Evolutionary conservation across 164 flowering plant genomes (phyloP).

Genomic region (Kingdonia uniflora): DNA sequence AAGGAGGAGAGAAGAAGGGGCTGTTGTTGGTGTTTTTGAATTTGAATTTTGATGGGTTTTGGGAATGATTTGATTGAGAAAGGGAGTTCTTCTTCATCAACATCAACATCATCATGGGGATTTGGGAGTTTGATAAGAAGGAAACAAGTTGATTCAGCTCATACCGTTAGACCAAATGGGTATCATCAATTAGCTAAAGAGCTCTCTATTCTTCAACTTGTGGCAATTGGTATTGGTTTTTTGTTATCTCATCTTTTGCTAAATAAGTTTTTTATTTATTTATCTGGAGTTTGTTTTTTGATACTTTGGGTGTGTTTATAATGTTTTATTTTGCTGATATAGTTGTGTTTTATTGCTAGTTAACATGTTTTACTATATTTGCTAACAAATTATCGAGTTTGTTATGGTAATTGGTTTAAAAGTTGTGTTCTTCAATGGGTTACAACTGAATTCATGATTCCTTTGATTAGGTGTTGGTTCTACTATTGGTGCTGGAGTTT

Average conservation of each 20-base stretch:
- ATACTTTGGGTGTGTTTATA: neutral
- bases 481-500: conserved; percentile 97
- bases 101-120: no score
- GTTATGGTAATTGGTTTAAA: no score
- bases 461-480: conserved; percentile 70
- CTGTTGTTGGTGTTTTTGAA: no score
- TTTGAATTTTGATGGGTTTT: no score
- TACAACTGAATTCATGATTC: neutral
- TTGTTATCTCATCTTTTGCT: neutral
- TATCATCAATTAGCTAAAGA: conserved; percentile 51
- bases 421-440: neutral
- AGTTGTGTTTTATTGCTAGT: neutral
- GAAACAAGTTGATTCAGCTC: conserved; percentile 59
- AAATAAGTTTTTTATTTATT: no score
- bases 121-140: conserved; percentile 50
- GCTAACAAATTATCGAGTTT: neutral
- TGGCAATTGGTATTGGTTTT: conserved; percentile 51
- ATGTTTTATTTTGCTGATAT: neutral
- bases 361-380: neutral
- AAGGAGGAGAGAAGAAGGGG: no score
- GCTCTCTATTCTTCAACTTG: conserved; percentile 47
- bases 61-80: no score
- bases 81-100: no score
- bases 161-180: conserved; percentile 11
- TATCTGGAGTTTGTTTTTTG: no score